Evolutionary conservation across 179 eudicot species (phyloP), one percentile per base, ranked within the genome.

Genomic region (Heliamphora pulchella): DNA sequence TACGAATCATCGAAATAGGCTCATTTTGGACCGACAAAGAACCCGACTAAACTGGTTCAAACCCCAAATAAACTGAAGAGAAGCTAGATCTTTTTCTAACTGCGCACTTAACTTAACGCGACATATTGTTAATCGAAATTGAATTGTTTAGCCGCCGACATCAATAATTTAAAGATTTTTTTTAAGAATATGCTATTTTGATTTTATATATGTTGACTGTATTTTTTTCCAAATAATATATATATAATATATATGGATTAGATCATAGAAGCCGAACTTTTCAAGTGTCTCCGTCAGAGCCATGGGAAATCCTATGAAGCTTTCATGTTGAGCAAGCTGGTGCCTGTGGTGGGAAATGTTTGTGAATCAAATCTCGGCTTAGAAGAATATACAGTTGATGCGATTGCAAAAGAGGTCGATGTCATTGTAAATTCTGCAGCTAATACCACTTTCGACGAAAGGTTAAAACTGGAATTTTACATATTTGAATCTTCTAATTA

Each of bases 401-500:
- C 76, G 85, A 89, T 96, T 64, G 81, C 84, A 13, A 86, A 88
- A 83, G 93, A 96, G 65, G 97, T 96, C 8, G 99, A 96, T 76
- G 78, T 96, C 41, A 88, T 96, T 69, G 89, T 96, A 69, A 96
- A 96, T 84, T 96, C 99, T 59, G 99, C 99, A 71, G 99, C 99
- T 46, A 96, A 91, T 85, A 96, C 99, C 77, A 92, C 91, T 84
- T 96, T 96, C 61, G 98, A 96, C 83, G 99, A 96, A 85, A 96
- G 98, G 99, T 96, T 63, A n/a, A 47, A 0, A 14, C 4, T n/a
- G 20, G 44, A 13, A 1, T 44, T 5, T 68, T 39, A 1, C 20
- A 6, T 46, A 4, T 6, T 46, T n/a, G 2, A 69, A 69, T 14
- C n/a, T 46, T 17, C 15, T 48, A 48, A 48, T 31, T 31, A 31